Evolutionary conservation across 75 land plant species (phyloP), one percentile per base, ranked within the genome.

Genomic region (Gnetum montanum): DNA sequence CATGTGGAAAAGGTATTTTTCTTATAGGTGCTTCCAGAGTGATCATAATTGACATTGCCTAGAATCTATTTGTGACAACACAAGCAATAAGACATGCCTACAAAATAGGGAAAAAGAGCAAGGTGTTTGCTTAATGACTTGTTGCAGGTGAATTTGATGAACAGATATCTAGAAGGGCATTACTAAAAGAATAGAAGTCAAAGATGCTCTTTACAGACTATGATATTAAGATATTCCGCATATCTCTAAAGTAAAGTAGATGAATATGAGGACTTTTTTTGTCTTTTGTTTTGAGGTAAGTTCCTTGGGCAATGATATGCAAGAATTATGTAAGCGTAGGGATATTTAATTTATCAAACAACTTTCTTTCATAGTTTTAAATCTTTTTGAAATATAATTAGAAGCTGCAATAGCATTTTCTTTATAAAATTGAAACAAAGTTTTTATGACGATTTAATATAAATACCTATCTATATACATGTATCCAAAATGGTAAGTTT

Each of bases 81-180:
- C 97, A 91, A 56, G 97, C 97, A 7, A 72, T 91, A 27, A 90
- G 97, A 15, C 67, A 92, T 38, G 97, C 97, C n/a, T 91, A 83
- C 60, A 60, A 92, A 8, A 90, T 90, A 29, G 97, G 97, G 0
- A 92, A 91, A 55, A 58, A 47, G 62, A 88, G 72, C 62, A 88
- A 77, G 59, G 90, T 92, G 0, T 76, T 62, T 34, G 63, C 64
- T 4, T 92, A 92, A 58, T 63, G 86, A 30, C 58, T 89, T 57
- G 73, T 93, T 23, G 83, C 86, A 47, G 80, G 77, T 29, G 79
- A 76, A 41, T 76, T 96, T 8, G 62, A 66, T 1, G 98, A 94
- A 37, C 82, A 89, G 71, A 78, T 69, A 37, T 81, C 84, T 26
- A 45, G 28, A 8, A 58, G 79, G n/a, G 72, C 93, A 41, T 82